phyloP scores from a whole-genome alignment of 2,329 filamentous ascomycete species.

The Elsinoe australis region DNA sequence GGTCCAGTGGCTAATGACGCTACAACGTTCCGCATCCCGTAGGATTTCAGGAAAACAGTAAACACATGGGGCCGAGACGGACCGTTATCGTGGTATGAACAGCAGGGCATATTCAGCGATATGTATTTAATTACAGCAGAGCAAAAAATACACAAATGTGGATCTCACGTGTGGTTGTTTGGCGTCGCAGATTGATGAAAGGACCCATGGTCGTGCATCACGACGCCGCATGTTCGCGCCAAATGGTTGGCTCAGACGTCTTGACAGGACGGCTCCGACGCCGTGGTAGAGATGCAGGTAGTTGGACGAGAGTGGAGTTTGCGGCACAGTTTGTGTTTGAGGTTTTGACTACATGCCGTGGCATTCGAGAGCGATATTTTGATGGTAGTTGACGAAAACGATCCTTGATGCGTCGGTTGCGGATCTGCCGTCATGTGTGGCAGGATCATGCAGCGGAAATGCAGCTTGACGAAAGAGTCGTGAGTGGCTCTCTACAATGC shows the following conservation, averaged over 20 bases:
- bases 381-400: no score
- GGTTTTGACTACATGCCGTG: conserved; percentile 14
- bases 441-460: no score
- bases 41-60: no score
- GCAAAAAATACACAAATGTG: no score
- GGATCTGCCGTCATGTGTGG: no score
- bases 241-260: neutral
- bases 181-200: neutral
- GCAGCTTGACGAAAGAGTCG: no score
- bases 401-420: no score
- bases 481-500: no score
- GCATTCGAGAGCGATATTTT: conserved; percentile 3
- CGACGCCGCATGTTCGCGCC: neutral
- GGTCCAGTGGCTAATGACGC: no score
- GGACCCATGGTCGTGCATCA: neutral
- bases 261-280: neutral
- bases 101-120: no score
- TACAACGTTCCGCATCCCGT: no score
- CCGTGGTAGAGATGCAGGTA: neutral
- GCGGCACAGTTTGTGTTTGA: conserved; percentile 16
- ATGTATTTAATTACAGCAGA: no score
- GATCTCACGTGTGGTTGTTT: neutral
- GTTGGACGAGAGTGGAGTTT: conserved; percentile 4
- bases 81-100: neutral
- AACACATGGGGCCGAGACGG: neutral